A percentile compares a stretch with the other conserved stretches of the same genome.
These are phyloP conservation scores for Kazachstania bromeliacearum DNA, from an alignment of 805 yeast genomes.

Conservation along the genomic window DNA sequence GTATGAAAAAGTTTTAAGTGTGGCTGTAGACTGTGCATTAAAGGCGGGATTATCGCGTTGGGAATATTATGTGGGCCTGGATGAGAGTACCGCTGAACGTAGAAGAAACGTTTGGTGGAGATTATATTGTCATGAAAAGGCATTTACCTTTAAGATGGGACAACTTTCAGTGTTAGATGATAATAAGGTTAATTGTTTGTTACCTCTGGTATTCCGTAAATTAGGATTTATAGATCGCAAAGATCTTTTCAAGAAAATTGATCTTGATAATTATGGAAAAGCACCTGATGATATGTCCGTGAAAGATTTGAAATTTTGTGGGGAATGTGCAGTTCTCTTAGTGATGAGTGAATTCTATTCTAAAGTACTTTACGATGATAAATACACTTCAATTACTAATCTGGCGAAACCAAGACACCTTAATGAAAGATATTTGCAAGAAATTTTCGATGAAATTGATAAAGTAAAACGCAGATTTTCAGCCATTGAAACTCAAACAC, in stretches of 20 bases:
- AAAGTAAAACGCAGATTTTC: slow-evolving; percentile 9
- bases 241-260: slow-evolving; percentile 10
- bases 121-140: slow-evolving; percentile 19
- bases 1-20: slow-evolving; percentile 17
- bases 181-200: slow-evolving; percentile 17
- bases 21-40: slow-evolving; percentile 19
- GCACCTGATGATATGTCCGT: slow-evolving; percentile 11
- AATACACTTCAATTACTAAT: slow-evolving; percentile 22
- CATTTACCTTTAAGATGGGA: slow-evolving; percentile 11
- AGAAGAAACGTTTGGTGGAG: slow-evolving; percentile 27
- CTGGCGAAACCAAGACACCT: slow-evolving; percentile 16
- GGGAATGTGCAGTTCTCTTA: slow-evolving; percentile 12
- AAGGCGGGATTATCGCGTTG: slow-evolving; percentile 24
- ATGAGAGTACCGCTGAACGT: slow-evolving; percentile 22
- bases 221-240: slow-evolving; percentile 17
- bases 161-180: slow-evolving; percentile 17
- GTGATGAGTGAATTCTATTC: slow-evolving; percentile 15
- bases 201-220: slow-evolving; percentile 20
- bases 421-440: slow-evolving; percentile 12
- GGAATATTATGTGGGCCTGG: slow-evolving; percentile 28
- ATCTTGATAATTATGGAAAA: neutral
- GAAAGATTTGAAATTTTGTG: slow-evolving; percentile 13
- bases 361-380: slow-evolving; percentile 18
- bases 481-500: slow-evolving; percentile 13
- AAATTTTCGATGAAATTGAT: slow-evolving; percentile 14